Conservation (phyloP, 768 basidiomycete genomes). For the Lactarius sanguifluus region DNA sequence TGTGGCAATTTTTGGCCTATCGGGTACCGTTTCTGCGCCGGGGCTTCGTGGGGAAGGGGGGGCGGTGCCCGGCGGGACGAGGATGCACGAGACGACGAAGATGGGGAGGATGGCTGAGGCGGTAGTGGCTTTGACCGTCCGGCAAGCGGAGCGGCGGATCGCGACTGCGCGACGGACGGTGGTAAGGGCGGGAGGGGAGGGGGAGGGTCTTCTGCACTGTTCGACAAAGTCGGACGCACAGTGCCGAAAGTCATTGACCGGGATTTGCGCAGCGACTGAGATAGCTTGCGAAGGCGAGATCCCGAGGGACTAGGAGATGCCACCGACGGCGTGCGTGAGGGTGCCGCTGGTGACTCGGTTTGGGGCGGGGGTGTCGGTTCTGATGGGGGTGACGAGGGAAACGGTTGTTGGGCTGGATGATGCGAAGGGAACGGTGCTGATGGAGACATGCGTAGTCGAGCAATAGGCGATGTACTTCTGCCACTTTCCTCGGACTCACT, state of each 20-base stretch:
- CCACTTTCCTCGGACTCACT: conserved; percentile 24
- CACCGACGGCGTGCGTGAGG: conserved; percentile 21
- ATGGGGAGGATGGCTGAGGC: conserved; percentile 28
- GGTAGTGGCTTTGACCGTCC: conserved; percentile 45
- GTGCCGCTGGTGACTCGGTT: conserved; percentile 2
- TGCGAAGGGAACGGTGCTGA: not conserved
- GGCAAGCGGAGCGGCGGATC: conserved; percentile 33
- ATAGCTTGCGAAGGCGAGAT: conserved; percentile 26
- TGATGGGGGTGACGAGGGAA: conserved; percentile 12
- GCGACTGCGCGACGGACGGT: conserved; percentile 25
- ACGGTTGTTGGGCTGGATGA: not conserved
- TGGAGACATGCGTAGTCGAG: not conserved
- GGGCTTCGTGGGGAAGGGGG: not conserved
- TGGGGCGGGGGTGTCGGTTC: not conserved
- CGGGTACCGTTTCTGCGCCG: conserved; percentile 18
- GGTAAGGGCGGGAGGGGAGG: conserved; percentile 36
- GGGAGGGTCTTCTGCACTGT: conserved; percentile 44
- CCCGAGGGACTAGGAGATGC: conserved; percentile 18
- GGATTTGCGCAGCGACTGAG: conserved; percentile 44
- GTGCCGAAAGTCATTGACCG: conserved; percentile 45
- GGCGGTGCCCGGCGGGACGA: not conserved
- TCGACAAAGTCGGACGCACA: conserved; percentile 1
- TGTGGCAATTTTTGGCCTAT: conserved; percentile 8
- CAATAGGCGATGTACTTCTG: conserved; percentile 12
- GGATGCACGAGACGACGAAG: not conserved